Evolutionary conservation across 176 grass and related monocot genomes (phyloP), one percentile per base, ranked within the genome.

Genomic region (Juncus inflexus): DNA sequence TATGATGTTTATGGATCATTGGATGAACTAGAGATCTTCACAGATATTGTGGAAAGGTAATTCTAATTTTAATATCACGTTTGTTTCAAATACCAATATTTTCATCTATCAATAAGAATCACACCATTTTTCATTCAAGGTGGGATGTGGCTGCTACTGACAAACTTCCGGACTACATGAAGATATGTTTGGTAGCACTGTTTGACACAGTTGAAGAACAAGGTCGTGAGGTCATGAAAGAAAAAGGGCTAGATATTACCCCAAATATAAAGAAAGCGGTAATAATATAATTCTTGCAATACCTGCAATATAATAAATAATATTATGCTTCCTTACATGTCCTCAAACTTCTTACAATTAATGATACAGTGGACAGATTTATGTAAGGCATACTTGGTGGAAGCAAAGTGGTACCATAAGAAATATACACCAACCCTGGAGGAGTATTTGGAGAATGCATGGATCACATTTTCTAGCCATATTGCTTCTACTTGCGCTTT

Each of bases 1-100:
- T 81, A 69, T 38, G 78, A 80, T 54, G n/a, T 74, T 13, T 80
- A 80, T 37, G 78, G 69, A 0, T 66, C 70, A 10, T 35, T 81
- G 7, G 36, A 75, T 36, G 71, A 75, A 12, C 56, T 75, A 1
- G 40, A 74, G 59, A 13, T 63, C 9, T 79, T 79, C 45, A 79
- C 77, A 0, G 11, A 79, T 28, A 66, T 40, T 0, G 35, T 73
- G 2, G 59, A 79, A 2, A 69, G 61, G 77, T 72, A 12, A 28
- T 56, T 12, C 2, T 15, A n/a, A 76, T 38, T 9, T 58, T 28
- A 5, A 40, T 55, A 9, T 15, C 9, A 9, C 19, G 15, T 7
- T 49, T 12, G 19, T 45, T 50, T n/a, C 45, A 60, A 1, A 28
- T 52, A 35, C 3, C 7, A 7, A 58, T 61, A 2, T 49, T 42